Conservation (phyloP, 148 eudicot species). For the Amaranthus cruentus region DNA sequence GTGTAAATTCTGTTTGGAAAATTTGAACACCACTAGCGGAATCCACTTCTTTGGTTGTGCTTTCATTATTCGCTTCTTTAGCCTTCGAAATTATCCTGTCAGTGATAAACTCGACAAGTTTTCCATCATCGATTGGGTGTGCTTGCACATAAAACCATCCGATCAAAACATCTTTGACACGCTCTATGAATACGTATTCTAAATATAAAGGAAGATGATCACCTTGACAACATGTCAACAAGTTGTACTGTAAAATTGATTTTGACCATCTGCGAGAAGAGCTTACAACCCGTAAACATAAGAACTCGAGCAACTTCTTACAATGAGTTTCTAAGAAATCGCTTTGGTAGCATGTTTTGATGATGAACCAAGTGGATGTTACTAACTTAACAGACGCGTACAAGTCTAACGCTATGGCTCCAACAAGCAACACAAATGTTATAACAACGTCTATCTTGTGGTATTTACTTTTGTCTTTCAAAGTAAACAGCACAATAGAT, state of each 20-base stretch:
- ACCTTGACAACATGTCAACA: conserved; percentile 14
- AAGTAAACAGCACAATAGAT: conserved; percentile 19
- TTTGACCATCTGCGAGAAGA: conserved; percentile 15
- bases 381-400: conserved; percentile 10
- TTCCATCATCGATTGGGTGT: not conserved
- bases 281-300: not conserved
- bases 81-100: conserved; percentile 17
- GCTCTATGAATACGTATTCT: not conserved
- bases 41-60: not conserved
- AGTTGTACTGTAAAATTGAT: conserved; percentile 12
- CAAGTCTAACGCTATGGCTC: conserved; percentile 28
- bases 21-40: conserved; percentile 8
- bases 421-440: conserved; percentile 30
- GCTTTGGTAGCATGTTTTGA: not conserved
- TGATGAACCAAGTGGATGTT: conserved; percentile 25
- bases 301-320: not conserved
- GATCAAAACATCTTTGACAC: not conserved
- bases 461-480: conserved; percentile 2
- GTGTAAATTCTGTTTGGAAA: not conserved
- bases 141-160: not conserved
- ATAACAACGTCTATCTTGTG: conserved; percentile 15
- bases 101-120: not conserved
- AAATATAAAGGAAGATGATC: not conserved
- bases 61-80: not conserved
- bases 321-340: not conserved